Conservation (phyloP, 306 rosid species). For the Malus fusca region DNA sequence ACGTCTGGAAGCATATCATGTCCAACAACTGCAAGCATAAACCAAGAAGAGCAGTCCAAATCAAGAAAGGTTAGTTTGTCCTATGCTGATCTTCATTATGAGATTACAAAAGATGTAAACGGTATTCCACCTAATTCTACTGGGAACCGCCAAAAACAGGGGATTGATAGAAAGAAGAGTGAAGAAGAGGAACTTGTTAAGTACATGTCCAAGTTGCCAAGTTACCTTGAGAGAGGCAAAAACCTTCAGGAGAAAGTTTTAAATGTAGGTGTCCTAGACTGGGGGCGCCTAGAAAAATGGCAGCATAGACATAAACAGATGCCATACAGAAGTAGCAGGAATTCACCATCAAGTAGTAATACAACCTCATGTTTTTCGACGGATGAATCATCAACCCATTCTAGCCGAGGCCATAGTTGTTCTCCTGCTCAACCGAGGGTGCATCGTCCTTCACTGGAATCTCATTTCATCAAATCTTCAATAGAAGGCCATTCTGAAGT, state of each 20-base stretch:
- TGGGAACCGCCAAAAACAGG: conserved; percentile 35
- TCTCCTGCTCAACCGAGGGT: conserved; percentile 48
- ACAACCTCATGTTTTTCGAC: conserved; percentile 43
- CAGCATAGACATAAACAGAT: conserved; percentile 37
- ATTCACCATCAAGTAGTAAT: conserved; percentile 45
- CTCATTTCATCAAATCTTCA: conserved; percentile 37
- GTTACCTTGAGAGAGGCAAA: conserved; percentile 71
- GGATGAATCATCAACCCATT: conserved; percentile 45
- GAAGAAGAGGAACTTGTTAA: conserved; percentile 75
- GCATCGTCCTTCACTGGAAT: conserved; percentile 42
- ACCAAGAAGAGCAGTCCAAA: conserved; percentile 30
- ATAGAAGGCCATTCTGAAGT: conserved; percentile 25
- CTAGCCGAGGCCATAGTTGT: conserved; percentile 37
- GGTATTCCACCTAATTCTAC: conserved; percentile 22
- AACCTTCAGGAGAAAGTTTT: conserved; percentile 55
- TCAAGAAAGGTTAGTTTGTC: conserved; percentile 38
- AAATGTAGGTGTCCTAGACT: conserved; percentile 93
- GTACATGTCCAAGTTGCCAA: conserved; percentile 83
- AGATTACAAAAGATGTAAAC: conserved; percentile 32
- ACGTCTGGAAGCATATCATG: conserved; percentile 9
- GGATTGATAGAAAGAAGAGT: conserved; percentile 24
- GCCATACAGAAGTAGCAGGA: conserved; percentile 33
- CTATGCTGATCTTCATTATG: conserved; percentile 55
- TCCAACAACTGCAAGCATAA: conserved; percentile 30
- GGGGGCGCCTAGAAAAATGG: conserved; percentile 85